phyloP scores from a whole-genome alignment of 257 asterid species.

The Lycium ferocissimum region DNA sequence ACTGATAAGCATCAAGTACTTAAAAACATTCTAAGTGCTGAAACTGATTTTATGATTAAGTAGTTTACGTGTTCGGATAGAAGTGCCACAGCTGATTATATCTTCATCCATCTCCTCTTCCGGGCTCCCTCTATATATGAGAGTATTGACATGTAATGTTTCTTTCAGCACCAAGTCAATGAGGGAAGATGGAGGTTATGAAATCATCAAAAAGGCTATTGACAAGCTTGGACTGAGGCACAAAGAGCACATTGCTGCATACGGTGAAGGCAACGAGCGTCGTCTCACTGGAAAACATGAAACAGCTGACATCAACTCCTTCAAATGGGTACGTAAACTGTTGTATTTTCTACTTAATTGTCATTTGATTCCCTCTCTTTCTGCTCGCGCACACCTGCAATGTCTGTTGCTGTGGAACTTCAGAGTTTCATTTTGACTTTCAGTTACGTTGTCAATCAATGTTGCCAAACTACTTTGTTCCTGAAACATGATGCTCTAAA shows the following conservation, averaged over 20 bases:
- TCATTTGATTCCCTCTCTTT: not conserved
- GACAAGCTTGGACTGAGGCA: conserved; percentile 76
- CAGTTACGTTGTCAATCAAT: not conserved
- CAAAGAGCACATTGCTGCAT: conserved; percentile 93
- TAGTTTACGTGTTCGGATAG: not conserved
- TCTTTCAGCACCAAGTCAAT: conserved; percentile 78
- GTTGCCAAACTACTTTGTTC: not conserved
- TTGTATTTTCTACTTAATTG: not conserved
- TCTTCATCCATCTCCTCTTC: not conserved
- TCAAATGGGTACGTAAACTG: conserved; percentile 66
- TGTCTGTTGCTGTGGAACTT: not conserved
- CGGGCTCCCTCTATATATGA: not conserved
- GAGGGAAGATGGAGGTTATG: conserved; percentile 83
- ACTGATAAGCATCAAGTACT: not conserved
- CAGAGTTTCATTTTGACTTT: not conserved
- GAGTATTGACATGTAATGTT: not conserved
- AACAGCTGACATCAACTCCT: conserved; percentile 75
- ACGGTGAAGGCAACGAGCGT: conserved; percentile 94
- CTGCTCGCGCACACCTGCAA: not conserved
- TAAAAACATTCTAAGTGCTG: not conserved
- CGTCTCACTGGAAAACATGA: conserved; percentile 95
- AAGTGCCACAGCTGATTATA: not conserved
- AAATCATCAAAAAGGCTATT: conserved; percentile 82
- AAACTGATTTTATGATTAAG: not conserved
- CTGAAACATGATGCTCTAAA: not conserved